Evolutionary conservation across 2,329 filamentous ascomycete species (phyloP), one percentile per base, ranked within the genome.

Genomic region (Corynespora cassiicola): DNA sequence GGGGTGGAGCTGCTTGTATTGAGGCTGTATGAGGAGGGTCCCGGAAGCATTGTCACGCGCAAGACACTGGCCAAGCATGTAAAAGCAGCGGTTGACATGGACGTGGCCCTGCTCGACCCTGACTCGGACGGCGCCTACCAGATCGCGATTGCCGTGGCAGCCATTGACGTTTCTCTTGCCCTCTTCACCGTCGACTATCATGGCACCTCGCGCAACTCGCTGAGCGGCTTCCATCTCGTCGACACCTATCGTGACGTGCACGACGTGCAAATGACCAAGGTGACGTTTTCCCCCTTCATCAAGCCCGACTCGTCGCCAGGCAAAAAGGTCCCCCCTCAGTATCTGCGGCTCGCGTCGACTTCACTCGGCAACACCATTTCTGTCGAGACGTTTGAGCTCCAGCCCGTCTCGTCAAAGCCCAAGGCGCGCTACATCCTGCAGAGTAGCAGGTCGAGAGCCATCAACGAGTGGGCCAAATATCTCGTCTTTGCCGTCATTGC

Each of bases 321-420:
- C 10, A 56, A 57, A 19, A 58, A 59, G 14, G 54, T 56, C 8
- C 62, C 60, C 23, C 75, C 80, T 11, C 79, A 84, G 54, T 82
- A 82, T 57, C 73, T 95, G 52, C 88, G 88, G 55, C 80, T 96
- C 3, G 90, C 88, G 19, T 91, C 87, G 30, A 86, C 89, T 25
- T 90, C 87, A 31, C 84, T 95, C 54, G 86, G 84, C 44, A 91
- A 90, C 63, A 88, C 84, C 0, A 82, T 90, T 25, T 82, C 87
- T 19, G 84, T 95, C 17, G 88, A 95, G 67, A 86, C 82, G 24
- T 84, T 96, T 47, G 84, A 88, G 0, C 78, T 96, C 5, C 64
- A 71, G 5, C 73, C 74, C 7, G 56, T 72, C 15, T 56, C 80
- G 0, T 73, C 72, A n/a, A 70, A 75, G 9, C 74, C 57, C 15